phyloP scores from a whole-genome alignment of 1,139 yeast genomes.

The Geotrichum cucujoidarum region DNA sequence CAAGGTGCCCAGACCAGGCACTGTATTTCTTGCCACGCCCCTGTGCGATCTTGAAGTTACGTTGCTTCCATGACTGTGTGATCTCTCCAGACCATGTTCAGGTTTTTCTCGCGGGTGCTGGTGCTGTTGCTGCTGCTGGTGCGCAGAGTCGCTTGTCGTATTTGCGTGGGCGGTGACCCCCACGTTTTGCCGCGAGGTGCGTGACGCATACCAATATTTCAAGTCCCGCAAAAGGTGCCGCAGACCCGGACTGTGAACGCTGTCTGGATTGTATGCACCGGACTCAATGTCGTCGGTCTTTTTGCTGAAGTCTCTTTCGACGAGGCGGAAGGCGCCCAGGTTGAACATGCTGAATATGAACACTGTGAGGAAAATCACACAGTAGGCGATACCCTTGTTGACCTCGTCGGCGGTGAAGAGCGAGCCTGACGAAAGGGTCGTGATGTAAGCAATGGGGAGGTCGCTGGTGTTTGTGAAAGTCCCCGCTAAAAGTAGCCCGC shows the following conservation, averaged over 20 bases:
- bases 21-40: slow-evolving; percentile 4
- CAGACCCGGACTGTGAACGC: slow-evolving; percentile 1
- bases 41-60: not conserved
- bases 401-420: slow-evolving; percentile 57
- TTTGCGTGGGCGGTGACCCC: not conserved
- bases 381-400: slow-evolving; percentile 78
- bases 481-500: slow-evolving; percentile 74
- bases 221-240: not conserved
- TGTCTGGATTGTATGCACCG: slow-evolving; percentile 13
- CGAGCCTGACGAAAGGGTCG: slow-evolving; percentile 64
- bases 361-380: slow-evolving; percentile 70
- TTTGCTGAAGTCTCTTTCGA: slow-evolving; percentile 59
- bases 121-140: not conserved
- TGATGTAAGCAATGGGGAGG: slow-evolving; percentile 83
- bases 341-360: slow-evolving; percentile 71
- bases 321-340: slow-evolving; percentile 64
- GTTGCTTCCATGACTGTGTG: too few relatives aligned
- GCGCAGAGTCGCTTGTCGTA: not conserved
- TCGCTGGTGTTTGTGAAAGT: slow-evolving; percentile 61
- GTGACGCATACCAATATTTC: not conserved
- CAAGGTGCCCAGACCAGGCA: slow-evolving; percentile 14
- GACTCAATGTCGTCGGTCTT: slow-evolving; percentile 12
- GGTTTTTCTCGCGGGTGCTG: not conserved
- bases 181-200: not conserved
- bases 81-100: not conserved